Conservation (phyloP, 345 rosid species). For the Brassica carinata region DNA sequence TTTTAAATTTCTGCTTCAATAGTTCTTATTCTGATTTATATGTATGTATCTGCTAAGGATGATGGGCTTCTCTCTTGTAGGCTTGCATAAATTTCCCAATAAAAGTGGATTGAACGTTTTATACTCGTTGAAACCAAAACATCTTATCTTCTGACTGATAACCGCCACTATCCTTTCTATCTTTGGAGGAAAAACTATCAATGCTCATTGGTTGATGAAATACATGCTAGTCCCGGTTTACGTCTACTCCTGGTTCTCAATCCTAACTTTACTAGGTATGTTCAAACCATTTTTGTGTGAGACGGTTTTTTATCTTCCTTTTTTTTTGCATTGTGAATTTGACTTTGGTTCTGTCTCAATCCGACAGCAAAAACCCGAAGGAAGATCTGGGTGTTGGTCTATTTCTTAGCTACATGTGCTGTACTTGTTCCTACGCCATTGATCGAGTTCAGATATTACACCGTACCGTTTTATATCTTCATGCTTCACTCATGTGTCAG, state of each 20-base stretch:
- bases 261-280: constrained; percentile 62
- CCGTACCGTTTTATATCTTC: constrained; percentile 73
- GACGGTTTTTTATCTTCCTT: not conserved
- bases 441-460: constrained; percentile 95
- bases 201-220: constrained; percentile 66
- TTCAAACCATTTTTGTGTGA: not conserved
- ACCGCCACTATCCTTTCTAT: constrained; percentile 92
- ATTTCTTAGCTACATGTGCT: constrained; percentile 59
- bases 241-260: constrained; percentile 83
- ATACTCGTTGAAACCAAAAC: no score
- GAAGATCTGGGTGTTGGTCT: constrained; percentile 69
- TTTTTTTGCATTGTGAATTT: not conserved
- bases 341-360: constrained; percentile 21
- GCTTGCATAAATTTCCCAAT: no score
- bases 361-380: constrained; percentile 55
- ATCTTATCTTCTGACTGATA: constrained; percentile 88
- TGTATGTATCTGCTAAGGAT: no score
- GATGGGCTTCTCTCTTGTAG: no score
- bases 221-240: constrained; percentile 77
- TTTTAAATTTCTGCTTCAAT: no score
- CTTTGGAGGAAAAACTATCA: constrained; percentile 81
- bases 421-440: constrained; percentile 90
- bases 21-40: no score
- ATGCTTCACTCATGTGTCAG: constrained; percentile 55
- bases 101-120: no score